These are phyloP conservation scores for Zygosaccharomyces sapae DNA, from an alignment of 1,139 yeast species.

Conservation along the genomic window DNA sequence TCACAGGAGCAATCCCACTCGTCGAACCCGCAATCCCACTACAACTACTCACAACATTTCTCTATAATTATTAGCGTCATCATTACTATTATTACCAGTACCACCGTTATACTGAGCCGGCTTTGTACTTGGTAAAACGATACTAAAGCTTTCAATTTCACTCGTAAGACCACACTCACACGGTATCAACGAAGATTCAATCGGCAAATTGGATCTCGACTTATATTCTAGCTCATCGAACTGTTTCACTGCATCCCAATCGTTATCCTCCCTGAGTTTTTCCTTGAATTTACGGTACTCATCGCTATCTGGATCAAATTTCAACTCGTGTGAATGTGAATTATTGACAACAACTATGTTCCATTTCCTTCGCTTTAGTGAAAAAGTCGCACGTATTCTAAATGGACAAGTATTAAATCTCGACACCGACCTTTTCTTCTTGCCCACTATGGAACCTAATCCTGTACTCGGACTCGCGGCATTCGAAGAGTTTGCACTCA, in stretches of 20 bases:
- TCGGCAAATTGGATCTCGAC: slow-evolving; percentile 32
- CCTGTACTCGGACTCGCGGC: slow-evolving; percentile 1
- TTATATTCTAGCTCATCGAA: slow-evolving; percentile 38
- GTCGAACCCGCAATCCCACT: not conserved
- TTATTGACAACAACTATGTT: slow-evolving; percentile 57
- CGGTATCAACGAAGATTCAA: slow-evolving; percentile 32
- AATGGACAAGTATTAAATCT: slow-evolving; percentile 55
- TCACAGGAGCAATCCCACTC: slow-evolving; percentile 5
- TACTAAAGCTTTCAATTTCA: slow-evolving; percentile 35
- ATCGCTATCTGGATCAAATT: slow-evolving; percentile 34
- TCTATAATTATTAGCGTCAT: not conserved
- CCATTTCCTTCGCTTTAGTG: slow-evolving; percentile 55
- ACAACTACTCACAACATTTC: too few relatives aligned
- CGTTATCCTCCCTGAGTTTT: slow-evolving; percentile 27
- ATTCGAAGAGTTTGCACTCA: not conserved
- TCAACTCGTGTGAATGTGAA: slow-evolving; percentile 41
- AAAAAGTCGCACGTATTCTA: slow-evolving; percentile 63
- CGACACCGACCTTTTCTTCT: slow-evolving; percentile 35
- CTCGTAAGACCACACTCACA: slow-evolving; percentile 39
- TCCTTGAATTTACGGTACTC: slow-evolving; percentile 36
- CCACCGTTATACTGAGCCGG: slow-evolving; percentile 4
- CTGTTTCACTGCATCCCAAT: slow-evolving; percentile 34
- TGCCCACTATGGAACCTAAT: slow-evolving; percentile 9
- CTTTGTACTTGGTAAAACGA: slow-evolving; percentile 31
- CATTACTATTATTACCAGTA: not conserved